Conservation (phyloP, 495 filamentous ascomycete species). For the Opeltia flavorubescens region DNA sequence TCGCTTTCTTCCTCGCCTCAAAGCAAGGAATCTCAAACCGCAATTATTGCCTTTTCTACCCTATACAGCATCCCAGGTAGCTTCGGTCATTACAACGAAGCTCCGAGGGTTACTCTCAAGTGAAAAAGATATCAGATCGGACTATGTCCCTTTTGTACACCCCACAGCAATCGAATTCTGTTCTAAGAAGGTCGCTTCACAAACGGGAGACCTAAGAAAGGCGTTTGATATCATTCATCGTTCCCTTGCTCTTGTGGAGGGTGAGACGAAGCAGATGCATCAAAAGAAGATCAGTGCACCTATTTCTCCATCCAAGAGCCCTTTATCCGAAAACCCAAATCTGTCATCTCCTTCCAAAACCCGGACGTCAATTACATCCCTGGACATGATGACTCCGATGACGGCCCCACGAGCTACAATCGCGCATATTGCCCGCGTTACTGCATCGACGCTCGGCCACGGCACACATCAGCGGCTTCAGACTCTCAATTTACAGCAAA, state of each 20-base stretch:
- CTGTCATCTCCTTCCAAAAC: slow-evolving; percentile 41
- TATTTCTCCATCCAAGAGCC: slow-evolving; percentile 37
- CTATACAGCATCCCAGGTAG: slow-evolving; percentile 82
- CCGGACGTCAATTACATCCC: slow-evolving; percentile 26
- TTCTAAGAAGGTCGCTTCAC: slow-evolving; percentile 82
- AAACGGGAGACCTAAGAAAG: slow-evolving; percentile 87
- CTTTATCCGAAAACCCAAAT: slow-evolving; percentile 56
- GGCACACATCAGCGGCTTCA: slow-evolving; percentile 70
- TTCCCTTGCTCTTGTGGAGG: slow-evolving; percentile 78
- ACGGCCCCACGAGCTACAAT: slow-evolving; percentile 86
- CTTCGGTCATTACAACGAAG: slow-evolving; percentile 68
- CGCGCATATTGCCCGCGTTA: slow-evolving; percentile 77
- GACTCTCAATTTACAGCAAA: slow-evolving; percentile 87
- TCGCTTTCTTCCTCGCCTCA: slow-evolving; percentile 84
- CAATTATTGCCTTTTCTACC: slow-evolving; percentile 83
- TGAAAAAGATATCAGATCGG: slow-evolving; percentile 20
- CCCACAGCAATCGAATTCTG: slow-evolving; percentile 86
- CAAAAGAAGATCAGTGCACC: slow-evolving; percentile 24
- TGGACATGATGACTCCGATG: slow-evolving; percentile 44
- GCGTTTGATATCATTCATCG: slow-evolving; percentile 89
- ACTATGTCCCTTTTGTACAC: slow-evolving; percentile 75
- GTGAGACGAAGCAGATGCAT: slow-evolving; percentile 47
- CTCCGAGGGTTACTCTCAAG: slow-evolving; percentile 54
- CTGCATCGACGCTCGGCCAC: slow-evolving; percentile 73
- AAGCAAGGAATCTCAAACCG: slow-evolving; percentile 81